Conservation (phyloP, 805 yeast genomes). For the Hanseniaspora lindneri region DNA sequence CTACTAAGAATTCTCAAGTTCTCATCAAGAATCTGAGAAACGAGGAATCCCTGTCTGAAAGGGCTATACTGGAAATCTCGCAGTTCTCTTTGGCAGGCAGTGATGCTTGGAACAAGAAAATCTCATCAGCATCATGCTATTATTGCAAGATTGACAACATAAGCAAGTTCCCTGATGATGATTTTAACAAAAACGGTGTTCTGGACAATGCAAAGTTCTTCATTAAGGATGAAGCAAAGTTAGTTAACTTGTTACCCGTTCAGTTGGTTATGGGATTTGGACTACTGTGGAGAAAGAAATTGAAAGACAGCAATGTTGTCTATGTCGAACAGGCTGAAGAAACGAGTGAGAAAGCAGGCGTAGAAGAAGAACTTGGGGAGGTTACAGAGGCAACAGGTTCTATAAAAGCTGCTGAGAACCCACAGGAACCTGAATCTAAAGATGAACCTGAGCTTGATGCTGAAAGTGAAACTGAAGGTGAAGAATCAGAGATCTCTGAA, state of each 20-base stretch:
- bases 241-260: conserved; percentile 59
- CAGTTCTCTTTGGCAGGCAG: conserved; percentile 69
- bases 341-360: conserved; percentile 5
- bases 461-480: not conserved
- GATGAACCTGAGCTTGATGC: not conserved
- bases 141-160: conserved; percentile 59
- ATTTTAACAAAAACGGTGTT: conserved; percentile 32
- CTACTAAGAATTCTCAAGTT: conserved; percentile 48
- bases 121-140: conserved; percentile 50
- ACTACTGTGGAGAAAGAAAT: conserved; percentile 59
- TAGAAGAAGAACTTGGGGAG: not conserved
- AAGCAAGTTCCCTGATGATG: conserved; percentile 54
- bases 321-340: conserved; percentile 12
- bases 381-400: conserved; percentile 4
- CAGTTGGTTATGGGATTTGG: conserved; percentile 86
- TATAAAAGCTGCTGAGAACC: not conserved
- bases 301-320: conserved; percentile 21
- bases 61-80: conserved; percentile 83
- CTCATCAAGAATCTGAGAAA: conserved; percentile 69
- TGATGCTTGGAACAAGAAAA: conserved; percentile 79
- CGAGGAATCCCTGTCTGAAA: conserved; percentile 64
- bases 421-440: too few species aligned
- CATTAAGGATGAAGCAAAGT: conserved; percentile 40
- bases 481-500: conserved; percentile 13
- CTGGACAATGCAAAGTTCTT: conserved; percentile 53